A percentile compares a stretch with the other conserved stretches of the same genome.
Conservation (phyloP, 441 rosid genomes). For the Erodium chrysanthum region DNA sequence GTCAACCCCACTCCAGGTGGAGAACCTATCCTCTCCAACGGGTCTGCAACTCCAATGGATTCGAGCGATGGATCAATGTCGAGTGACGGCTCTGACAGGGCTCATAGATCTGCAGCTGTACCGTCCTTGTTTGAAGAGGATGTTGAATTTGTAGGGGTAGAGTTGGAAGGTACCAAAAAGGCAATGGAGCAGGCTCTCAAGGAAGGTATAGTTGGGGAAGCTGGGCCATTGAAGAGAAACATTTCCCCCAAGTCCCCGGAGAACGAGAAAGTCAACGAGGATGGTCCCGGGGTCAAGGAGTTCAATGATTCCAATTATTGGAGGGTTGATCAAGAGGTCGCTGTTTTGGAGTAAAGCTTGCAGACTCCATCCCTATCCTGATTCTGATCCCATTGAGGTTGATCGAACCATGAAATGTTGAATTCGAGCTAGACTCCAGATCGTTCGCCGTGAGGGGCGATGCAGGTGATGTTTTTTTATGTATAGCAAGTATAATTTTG, state of each 20-base stretch:
- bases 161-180: slow-evolving; percentile 79
- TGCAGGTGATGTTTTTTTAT: slow-evolving; percentile 31
- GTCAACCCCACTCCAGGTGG: too few relatives aligned
- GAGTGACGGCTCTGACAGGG: slow-evolving; percentile 16
- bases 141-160: slow-evolving; percentile 92
- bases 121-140: slow-evolving; percentile 85
- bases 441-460: background rate
- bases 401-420: slow-evolving; percentile 27
- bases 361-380: too few relatives aligned
- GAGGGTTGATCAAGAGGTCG: slow-evolving; percentile 84
- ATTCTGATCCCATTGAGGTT: slow-evolving; percentile 11
- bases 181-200: slow-evolving; percentile 91
- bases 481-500: slow-evolving; percentile 40
- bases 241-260: slow-evolving; percentile 20
- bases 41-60: slow-evolving; percentile 31
- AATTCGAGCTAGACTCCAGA: slow-evolving; percentile 18
- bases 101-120: slow-evolving; percentile 34
- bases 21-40: slow-evolving; percentile 31
- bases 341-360: slow-evolving; percentile 62
- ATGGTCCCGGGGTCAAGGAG: slow-evolving; percentile 53
- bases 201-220: slow-evolving; percentile 94
- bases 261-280: slow-evolving; percentile 49
- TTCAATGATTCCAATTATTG: slow-evolving; percentile 85
- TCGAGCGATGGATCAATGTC: background rate
- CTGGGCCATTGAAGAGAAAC: slow-evolving; percentile 68